These are phyloP conservation scores for Ilyonectria mors-panacis DNA, from an alignment of 2,329 filamentous ascomycete species.

Conservation along the genomic window DNA sequence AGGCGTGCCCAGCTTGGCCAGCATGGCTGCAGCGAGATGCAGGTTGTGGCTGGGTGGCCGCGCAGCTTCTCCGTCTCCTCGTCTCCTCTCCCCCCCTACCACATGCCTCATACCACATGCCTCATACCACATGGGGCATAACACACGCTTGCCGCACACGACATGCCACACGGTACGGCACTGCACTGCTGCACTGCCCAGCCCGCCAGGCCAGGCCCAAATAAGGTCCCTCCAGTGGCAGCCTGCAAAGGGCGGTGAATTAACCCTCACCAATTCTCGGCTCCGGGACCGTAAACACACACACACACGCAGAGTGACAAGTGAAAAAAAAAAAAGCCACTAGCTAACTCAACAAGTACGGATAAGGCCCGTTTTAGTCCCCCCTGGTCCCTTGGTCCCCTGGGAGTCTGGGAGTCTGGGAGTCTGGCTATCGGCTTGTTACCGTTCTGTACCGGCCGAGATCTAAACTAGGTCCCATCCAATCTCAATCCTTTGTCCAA, in stretches of 20 bases:
- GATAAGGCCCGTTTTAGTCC: slow-evolving; percentile 13
- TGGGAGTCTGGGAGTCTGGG: slow-evolving; percentile 16
- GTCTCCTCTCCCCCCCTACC: not conserved
- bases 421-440: slow-evolving; percentile 32
- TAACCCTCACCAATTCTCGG: slow-evolving; percentile 4
- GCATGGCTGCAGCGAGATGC: not conserved
- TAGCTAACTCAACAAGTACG: slow-evolving; percentile 30
- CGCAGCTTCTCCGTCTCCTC: not conserved
- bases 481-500: slow-evolving; percentile 34
- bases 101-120: slow-evolving; percentile 13
- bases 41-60: not conserved
- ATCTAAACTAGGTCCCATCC: slow-evolving; percentile 37
- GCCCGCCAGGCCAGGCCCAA: slow-evolving; percentile 6
- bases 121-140: not conserved
- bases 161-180: slow-evolving; percentile 14
- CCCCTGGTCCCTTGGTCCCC: slow-evolving; percentile 17
- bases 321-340: slow-evolving; percentile 17
- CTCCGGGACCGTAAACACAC: slow-evolving; percentile 12
- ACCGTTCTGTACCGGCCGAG: slow-evolving; percentile 30
- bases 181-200: not conserved
- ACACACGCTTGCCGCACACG: not conserved
- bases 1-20: slow-evolving; percentile 1
- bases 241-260: slow-evolving; percentile 26
- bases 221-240: slow-evolving; percentile 1
- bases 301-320: slow-evolving; percentile 3